A percentile compares a stretch with the other conserved stretches of the same genome.
phyloP scores from a whole-genome alignment of 1,139 yeast species.

The Hemisphaericaspora xylofermentans region DNA sequence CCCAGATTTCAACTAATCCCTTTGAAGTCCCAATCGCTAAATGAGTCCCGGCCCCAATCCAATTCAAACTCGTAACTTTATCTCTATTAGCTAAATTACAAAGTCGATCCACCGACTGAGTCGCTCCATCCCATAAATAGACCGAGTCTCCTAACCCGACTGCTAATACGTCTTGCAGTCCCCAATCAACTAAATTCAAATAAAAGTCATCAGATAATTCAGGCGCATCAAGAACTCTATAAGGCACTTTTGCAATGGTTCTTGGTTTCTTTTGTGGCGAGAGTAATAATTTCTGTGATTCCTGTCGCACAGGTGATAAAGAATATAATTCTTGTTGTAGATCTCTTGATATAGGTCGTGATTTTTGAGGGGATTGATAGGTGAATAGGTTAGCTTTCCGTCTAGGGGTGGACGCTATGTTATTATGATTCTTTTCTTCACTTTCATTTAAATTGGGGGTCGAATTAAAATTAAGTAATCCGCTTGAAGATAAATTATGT shows the following conservation, averaged over 20 bases:
- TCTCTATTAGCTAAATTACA: conserved; percentile 68
- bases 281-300: conserved; percentile 72
- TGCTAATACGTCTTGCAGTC: conserved; percentile 81
- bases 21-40: conserved; percentile 86
- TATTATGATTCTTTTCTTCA: background rate
- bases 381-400: conserved; percentile 63
- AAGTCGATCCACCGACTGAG: conserved; percentile 80
- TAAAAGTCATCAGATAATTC: conserved; percentile 93
- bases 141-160: conserved; percentile 90
- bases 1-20: conserved; percentile 95
- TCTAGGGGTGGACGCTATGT: conserved; percentile 50
- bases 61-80: conserved; percentile 75
- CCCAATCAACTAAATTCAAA: conserved; percentile 93
- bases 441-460: conserved; percentile 10
- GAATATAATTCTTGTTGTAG: conserved; percentile 76
- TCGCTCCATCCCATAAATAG: conserved; percentile 86
- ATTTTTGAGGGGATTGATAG: conserved; percentile 66
- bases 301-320: conserved; percentile 84
- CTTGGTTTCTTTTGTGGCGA: conserved; percentile 83
- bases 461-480: conserved; percentile 5
- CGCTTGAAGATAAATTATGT: conserved; percentile 1
- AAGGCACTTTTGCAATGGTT: conserved; percentile 81
- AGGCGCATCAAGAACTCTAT: conserved; percentile 94
- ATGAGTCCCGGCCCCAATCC: conserved; percentile 96
- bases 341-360: conserved; percentile 59